These are phyloP conservation scores for Heterobasidion occidentale DNA, from an alignment of 1,284 basidiomycete genomes.

Conservation along the genomic window DNA sequence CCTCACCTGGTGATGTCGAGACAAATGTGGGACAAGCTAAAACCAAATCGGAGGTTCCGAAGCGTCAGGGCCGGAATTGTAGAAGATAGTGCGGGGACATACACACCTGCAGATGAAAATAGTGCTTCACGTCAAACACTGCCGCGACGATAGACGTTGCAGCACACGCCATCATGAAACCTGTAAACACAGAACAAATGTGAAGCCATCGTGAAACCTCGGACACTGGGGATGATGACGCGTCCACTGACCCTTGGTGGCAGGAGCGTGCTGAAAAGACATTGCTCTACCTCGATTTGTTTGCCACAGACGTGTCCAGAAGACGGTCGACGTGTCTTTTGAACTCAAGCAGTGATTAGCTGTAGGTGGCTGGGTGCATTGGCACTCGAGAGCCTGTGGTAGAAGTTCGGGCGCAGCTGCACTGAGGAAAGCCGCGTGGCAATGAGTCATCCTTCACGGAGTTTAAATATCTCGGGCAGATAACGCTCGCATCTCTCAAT, in stretches of 20 bases:
- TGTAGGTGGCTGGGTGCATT: too few relatives aligned
- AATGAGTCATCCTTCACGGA: neutral
- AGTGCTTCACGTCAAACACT: slow-evolving; percentile 81
- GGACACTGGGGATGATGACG: neutral
- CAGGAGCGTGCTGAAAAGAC: slow-evolving; percentile 74
- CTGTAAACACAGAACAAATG: slow-evolving; percentile 33
- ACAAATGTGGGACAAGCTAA: slow-evolving; percentile 64
- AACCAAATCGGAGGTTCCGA: neutral
- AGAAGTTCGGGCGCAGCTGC: too few relatives aligned
- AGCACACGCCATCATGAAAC: slow-evolving; percentile 67
- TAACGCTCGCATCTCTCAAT: neutral
- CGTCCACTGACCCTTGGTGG: slow-evolving; percentile 58
- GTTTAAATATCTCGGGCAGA: neutral
- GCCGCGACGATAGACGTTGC: slow-evolving; percentile 65
- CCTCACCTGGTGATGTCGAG: slow-evolving; percentile 58
- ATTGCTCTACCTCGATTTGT: slow-evolving; percentile 23
- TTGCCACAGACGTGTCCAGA: neutral
- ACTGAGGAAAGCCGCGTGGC: neutral
- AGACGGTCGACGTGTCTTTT: too few relatives aligned
- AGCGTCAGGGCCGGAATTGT: neutral
- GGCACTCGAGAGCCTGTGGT: too few relatives aligned
- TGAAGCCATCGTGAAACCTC: neutral
- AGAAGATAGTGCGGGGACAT: slow-evolving; percentile 16
- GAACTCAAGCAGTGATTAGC: too few relatives aligned
- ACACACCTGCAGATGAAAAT: slow-evolving; percentile 73